Base-by-base conservation (phyloP, 192 early-diverging fungal genomes). In the Mortierella antarctica region DNA sequence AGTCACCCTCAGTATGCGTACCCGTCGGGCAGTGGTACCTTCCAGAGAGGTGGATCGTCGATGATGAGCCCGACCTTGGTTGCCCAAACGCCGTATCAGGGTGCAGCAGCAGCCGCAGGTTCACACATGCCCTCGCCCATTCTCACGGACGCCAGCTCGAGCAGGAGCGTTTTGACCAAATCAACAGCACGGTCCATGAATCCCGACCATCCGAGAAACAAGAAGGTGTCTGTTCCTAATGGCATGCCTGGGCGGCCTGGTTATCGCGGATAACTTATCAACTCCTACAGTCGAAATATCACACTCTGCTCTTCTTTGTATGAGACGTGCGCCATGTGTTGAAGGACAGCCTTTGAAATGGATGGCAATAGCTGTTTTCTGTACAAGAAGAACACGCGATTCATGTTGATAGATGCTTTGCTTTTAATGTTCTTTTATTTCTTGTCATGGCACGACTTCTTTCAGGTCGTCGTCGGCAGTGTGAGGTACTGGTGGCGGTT, bases 171-270 rank as follows among this genome's bases (percentile, higher is more conserved):
- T 13, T 58, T 46, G 39, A 45, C 45, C 14, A 41, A 15, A 15
- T 50, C 57, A 40, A 46, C 65, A 18, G 13, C 47, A 8, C 56
- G 57, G 11, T 63, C 62, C 5, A 63, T 0, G 41, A 58, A 69
- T 57, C 57, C n/a, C 0, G 18, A 52, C 15, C 67, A 69, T 51
- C 67, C 67, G 40, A 20, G 31, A 2, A 52, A 69, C 39, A 41
- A 31, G 10, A 54, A 69, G 17, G 8, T 21, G 0, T 1, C 31
- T 21, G 39, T 69, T 42, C 67, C 67, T 1, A 48, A 60, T 46
- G 66, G 66, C 44, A 67, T 45, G 66, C 66, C 54, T 39, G 10
- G 9, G 5, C 64, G 52, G 13, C 42, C 9, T 13, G 49, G 4
- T 9, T n/a, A 31, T 40, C 21, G 57, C 7, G 7, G 10, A 58